phyloP scores from a whole-genome alignment of 176 grass and related monocot species.

The Lolium rigidum region DNA sequence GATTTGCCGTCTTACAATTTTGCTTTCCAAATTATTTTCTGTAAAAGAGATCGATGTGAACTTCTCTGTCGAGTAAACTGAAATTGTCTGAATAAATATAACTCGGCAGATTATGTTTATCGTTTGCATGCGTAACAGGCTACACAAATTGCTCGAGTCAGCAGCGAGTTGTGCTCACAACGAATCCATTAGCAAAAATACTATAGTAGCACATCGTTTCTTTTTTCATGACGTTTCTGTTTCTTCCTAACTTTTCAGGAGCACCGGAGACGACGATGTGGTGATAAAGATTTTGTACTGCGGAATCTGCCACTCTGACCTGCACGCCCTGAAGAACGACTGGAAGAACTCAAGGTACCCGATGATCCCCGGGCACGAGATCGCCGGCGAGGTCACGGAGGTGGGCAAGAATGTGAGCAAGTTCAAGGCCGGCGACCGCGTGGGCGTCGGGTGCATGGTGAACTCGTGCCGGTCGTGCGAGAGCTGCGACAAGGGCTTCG shows the following conservation, averaged over 20 bases:
- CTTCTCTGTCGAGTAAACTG: no score
- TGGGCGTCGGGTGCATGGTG: constrained; percentile 71
- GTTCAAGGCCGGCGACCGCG: constrained; percentile 67
- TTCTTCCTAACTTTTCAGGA: constrained; percentile 12
- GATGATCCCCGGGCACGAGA: constrained; percentile 77
- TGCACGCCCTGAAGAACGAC: constrained; percentile 79
- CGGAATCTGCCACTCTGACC: constrained; percentile 81
- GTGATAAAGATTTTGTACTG: constrained; percentile 78
- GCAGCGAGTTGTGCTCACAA: no score
- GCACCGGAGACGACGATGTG: constrained; percentile 76
- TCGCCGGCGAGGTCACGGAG: constrained; percentile 67
- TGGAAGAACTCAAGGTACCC: constrained; percentile 70
- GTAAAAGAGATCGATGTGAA: no score
- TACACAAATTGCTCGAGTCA: no score
- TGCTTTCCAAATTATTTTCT: no score
- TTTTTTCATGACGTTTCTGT: no score
- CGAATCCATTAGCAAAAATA: no score
- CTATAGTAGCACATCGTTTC: no score
- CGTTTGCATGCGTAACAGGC: no score
- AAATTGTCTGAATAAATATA: no score
- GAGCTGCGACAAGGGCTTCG: constrained; percentile 49
- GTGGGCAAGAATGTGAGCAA: constrained; percentile 58
- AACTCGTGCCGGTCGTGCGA: constrained; percentile 68
- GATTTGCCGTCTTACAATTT: no score
- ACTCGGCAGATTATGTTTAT: no score